phyloP scores from a whole-genome alignment of 2,329 filamentous ascomycete genomes.

The Alternaria conjuncta region DNA sequence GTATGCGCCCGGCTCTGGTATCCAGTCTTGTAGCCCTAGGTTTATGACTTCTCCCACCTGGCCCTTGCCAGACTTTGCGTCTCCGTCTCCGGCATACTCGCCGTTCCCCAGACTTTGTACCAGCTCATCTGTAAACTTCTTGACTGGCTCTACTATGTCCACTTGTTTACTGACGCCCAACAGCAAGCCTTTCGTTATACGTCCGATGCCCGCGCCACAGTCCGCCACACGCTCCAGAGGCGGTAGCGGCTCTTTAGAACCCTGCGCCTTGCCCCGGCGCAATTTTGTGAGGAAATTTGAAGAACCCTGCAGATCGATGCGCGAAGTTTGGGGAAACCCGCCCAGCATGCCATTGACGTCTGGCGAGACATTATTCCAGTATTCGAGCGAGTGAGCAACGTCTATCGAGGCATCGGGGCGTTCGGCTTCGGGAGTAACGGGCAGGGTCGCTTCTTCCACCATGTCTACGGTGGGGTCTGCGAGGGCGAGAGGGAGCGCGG shows the following conservation, averaged over 20 bases:
- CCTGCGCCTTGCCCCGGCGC: constrained; percentile 40
- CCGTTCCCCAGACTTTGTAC: constrained; percentile 30
- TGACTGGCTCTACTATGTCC: constrained; percentile 84
- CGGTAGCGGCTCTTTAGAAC: constrained; percentile 29
- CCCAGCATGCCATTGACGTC: constrained; percentile 80
- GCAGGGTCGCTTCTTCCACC: constrained; percentile 29
- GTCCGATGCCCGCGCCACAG: constrained; percentile 76
- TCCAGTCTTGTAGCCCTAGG: constrained; percentile 77
- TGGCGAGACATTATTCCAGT: constrained; percentile 61
- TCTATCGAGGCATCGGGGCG: constrained; percentile 54
- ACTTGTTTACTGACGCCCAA: constrained; percentile 71
- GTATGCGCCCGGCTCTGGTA: constrained; percentile 60
- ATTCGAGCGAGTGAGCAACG: constrained; percentile 52
- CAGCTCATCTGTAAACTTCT: constrained; percentile 76
- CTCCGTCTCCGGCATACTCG: constrained; percentile 29
- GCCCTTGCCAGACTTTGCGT: constrained; percentile 39
- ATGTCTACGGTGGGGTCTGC: constrained; percentile 32
- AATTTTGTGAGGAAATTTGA: constrained; percentile 73
- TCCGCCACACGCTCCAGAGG: constrained; percentile 58
- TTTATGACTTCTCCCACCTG: constrained; percentile 71
- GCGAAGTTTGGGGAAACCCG: constrained; percentile 70
- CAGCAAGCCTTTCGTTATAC: constrained; percentile 81
- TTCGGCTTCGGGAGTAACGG: constrained; percentile 21
- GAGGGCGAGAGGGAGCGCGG: background rate
- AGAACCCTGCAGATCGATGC: constrained; percentile 74